Evolutionary conservation across 2,329 filamentous ascomycete species (phyloP), one percentile per base, ranked within the genome.

Genomic region (Elsinoe australis): DNA sequence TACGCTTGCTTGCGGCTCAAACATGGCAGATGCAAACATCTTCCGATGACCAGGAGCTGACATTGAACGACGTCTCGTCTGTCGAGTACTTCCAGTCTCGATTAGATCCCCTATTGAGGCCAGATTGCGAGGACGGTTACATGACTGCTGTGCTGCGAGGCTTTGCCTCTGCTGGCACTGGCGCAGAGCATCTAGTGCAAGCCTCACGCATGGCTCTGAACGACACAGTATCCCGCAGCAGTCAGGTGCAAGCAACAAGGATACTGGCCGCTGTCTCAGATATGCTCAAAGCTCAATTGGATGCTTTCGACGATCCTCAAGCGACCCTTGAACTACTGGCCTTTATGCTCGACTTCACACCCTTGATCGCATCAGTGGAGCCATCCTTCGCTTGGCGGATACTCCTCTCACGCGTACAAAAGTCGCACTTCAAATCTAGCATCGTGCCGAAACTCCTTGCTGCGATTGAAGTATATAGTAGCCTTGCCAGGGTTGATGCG

Each of bases 401-500:
- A 5, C 67, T 95, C 2, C 87, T 88, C 51, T 70, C 80, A 5
- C 71, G 80, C 28, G 78, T 83, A 3, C 87, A 94, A 59, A 87
- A 83, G 64, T 76, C 85, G 0, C 85, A 89, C 54, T 89, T 85
- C 69, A 90, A 89, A 66, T 85, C 83, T 1, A 80, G 83, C 15
- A 92, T 87, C 61, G 78, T 95, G 34, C 78, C 82, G 44, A 90
- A 92, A 63, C 73, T 96, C 1, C 78, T 87, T 61, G 84, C 87
- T 0, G 87, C 85, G 17, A 70, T 94, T 52, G 83, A 82, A 58
- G 76, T 92, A 9, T 96, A 95, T 64, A 78, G 81, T 2, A 80
- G 79, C 0, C 67, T 95, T 19, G 78, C 79, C 3, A 58, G 61
- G n/a, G 62, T 74, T n/a, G 65, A 70, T 18, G 67, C 69, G 1